phyloP scores from a whole-genome alignment of 2,329 filamentous ascomycete genomes.

The Gremmenia infestans region DNA sequence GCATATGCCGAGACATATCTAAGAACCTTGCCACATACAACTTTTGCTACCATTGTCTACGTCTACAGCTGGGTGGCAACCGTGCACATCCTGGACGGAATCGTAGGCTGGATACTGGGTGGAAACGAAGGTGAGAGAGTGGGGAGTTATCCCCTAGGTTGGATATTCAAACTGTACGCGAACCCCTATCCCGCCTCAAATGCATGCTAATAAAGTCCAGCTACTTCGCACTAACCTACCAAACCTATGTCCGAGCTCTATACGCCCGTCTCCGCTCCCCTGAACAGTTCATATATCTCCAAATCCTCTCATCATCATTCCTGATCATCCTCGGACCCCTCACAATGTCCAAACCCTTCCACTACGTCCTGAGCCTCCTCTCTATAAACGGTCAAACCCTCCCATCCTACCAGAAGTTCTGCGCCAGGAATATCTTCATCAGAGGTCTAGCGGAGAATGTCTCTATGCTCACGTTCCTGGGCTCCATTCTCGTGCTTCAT shows the following conservation, averaged over 20 bases:
- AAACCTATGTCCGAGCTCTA: conserved; percentile 64
- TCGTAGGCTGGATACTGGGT: conserved; percentile 63
- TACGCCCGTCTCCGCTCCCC: conserved; percentile 64
- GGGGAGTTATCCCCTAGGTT: conserved; percentile 64
- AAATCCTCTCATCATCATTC: conserved; percentile 57
- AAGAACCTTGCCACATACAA: conserved; percentile 60
- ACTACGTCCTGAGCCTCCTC: conserved; percentile 49
- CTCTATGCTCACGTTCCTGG: conserved; percentile 63
- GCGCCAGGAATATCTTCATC: conserved; percentile 62
- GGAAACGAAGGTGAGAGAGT: conserved; percentile 62
- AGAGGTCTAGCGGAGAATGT: conserved; percentile 63
- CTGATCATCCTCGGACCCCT: conserved; percentile 60
- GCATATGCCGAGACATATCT: conserved; percentile 66
- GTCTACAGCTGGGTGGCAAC: conserved; percentile 67
- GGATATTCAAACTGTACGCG: conserved; percentile 64
- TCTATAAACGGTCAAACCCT: conserved; percentile 56
- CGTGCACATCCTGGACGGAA: conserved; percentile 57
- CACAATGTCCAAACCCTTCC: conserved; percentile 56
- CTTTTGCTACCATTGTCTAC: conserved; percentile 61
- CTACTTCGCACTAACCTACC: conserved; percentile 65
- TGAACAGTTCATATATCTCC: conserved; percentile 59
- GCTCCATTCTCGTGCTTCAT: conserved; percentile 60
- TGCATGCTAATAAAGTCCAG: conserved; percentile 11
- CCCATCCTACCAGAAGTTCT: conserved; percentile 60
- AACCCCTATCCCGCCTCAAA: neutral